phyloP scores from a whole-genome alignment of 805 yeast genomes.

The Huiozyma sinensis region DNA sequence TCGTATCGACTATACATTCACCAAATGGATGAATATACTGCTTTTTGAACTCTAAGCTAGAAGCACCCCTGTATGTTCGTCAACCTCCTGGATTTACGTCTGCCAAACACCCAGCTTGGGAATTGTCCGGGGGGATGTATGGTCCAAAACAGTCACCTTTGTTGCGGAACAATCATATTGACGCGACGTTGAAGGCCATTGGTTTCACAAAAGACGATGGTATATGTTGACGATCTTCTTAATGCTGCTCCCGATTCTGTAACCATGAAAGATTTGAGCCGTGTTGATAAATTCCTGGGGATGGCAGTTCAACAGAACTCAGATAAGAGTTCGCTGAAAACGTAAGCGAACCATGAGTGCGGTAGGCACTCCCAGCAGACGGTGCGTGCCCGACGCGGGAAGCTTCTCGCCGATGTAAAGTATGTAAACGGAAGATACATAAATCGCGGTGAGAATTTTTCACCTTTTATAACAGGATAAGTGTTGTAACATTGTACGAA shows the following conservation, averaged over 20 bases:
- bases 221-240: constrained; percentile 6
- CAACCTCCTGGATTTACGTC: constrained; percentile 5
- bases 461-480: no score
- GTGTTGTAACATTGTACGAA: no score
- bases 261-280: constrained; percentile 7
- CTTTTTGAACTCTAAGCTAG: constrained; percentile 3
- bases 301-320: no score
- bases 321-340: no score
- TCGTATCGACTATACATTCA: constrained; percentile 3
- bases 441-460: no score
- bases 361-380: no score
- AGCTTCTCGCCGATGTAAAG: no score
- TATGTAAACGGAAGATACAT: no score
- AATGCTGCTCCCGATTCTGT: no score
- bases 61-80: background rate
- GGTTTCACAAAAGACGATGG: constrained; percentile 6
- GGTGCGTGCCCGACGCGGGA: no score
- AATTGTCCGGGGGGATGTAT: constrained; percentile 7
- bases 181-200: constrained; percentile 20
- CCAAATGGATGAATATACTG: constrained; percentile 18
- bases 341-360: no score
- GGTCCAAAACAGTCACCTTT: constrained; percentile 11
- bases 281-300: constrained; percentile 5
- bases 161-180: constrained; percentile 23
- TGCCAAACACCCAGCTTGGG: constrained; percentile 5